These are phyloP conservation scores for Cryoendolithus antarcticus DNA, from an alignment of 2,329 filamentous ascomycete species.

Conservation along the genomic window DNA sequence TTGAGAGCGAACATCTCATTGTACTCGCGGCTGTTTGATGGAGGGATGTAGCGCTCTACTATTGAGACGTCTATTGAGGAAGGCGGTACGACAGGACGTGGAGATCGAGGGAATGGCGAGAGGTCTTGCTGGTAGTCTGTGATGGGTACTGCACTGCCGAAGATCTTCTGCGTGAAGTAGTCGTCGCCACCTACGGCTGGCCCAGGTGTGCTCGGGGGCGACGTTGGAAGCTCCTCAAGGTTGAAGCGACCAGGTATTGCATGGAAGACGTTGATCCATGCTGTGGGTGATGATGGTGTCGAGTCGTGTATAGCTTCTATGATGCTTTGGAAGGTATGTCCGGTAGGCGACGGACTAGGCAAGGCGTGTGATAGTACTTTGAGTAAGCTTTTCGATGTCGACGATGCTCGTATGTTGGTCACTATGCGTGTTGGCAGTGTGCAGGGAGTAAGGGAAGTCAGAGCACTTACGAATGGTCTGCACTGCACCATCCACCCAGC, in stretches of 20 bases:
- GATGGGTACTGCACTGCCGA: constrained; percentile 49
- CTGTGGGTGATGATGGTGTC: constrained; percentile 37
- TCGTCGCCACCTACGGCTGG: constrained; percentile 40
- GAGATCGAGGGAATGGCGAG: constrained; percentile 37
- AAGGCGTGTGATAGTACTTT: constrained; percentile 50
- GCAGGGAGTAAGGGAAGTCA: neutral
- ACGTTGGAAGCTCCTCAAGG: constrained; percentile 48
- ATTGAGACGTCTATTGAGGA: constrained; percentile 48
- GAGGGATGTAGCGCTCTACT: constrained; percentile 54
- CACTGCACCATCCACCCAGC: constrained; percentile 19
- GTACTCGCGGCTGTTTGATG: constrained; percentile 46
- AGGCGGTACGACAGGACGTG: constrained; percentile 47
- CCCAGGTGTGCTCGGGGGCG: constrained; percentile 48
- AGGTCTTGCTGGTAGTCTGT: constrained; percentile 45
- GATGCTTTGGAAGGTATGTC: constrained; percentile 42
- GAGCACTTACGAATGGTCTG: constrained; percentile 17
- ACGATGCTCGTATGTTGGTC: constrained; percentile 22
- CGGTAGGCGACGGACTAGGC: constrained; percentile 39
- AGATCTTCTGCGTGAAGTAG: constrained; percentile 50
- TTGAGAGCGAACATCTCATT: constrained; percentile 43
- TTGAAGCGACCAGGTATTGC: constrained; percentile 51
- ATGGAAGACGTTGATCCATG: constrained; percentile 53
- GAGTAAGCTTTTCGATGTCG: constrained; percentile 29
- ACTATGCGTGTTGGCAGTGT: constrained; percentile 21
- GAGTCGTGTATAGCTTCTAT: constrained; percentile 43